Evolutionary conservation across 1,139 yeast species (phyloP), one percentile per base, ranked within the genome.

Genomic region (Scheffersomyces parashehatae): DNA sequence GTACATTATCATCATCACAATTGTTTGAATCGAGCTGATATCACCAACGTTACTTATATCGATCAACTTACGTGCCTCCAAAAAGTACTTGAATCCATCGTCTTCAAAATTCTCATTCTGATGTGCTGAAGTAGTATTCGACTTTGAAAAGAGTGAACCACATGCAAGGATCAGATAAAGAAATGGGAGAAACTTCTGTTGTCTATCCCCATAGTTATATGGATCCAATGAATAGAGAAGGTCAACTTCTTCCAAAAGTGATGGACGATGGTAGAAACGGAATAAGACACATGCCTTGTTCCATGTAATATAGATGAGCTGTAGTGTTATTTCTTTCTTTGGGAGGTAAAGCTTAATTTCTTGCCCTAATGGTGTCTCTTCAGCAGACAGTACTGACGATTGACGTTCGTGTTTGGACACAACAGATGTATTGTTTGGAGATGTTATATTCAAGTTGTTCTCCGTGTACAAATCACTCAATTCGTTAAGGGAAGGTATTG

Each of bases 191-290:
- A 88, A 85, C 54, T 83, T 80, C 53, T 82, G 86, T 60, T 88
- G 96, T 50, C 86, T 76, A 53, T 83, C 84, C 8, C 88, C 79
- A 59, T 85, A 87, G 45, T 81, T 77, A 6, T 73, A 72, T 0
- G 91, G 89, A 51, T 83, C 89, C 9, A 88, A 74, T 37, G 84
- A 85, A 50, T 73, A 75, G 20, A 75, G 58, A 33, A 72, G 58
- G 37, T 74, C 78, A 28, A 72, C 81, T 48, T 72, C 77, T 79
- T 75, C 82, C 64, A 61, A 81, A 63, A 89, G 79, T 3, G 93
- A 83, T 0, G 96, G 95, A 24, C 96, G 73, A 58, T 90, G 96
- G 60, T 87, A 87, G 59, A 90, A 89, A 43, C 96, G 71, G 59
- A 88, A 87, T 43, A 89, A 68, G 10, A 88, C 90, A 62, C 96